Percentiles rank a stretch among this genome's conserved stretches.
Evolutionary conservation across 305 asterid species (phyloP).

Genomic region (Solanum aculeatissimum): DNA sequence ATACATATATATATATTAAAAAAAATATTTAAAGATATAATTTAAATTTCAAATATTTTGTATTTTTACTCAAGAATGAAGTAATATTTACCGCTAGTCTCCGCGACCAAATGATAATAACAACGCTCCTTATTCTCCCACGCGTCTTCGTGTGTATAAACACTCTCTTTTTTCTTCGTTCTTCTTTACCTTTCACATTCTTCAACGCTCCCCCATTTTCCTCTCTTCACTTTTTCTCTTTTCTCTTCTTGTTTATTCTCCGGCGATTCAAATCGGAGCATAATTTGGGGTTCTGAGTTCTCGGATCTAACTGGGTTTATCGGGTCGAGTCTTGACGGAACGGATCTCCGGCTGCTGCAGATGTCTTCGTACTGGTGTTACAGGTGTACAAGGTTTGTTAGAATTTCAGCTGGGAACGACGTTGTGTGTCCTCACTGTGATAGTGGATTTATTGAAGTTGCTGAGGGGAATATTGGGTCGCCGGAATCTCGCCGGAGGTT

Average conservation of each 20-base stretch:
- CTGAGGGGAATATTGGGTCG: constrained; percentile 28
- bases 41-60: too few species aligned
- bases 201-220: not conserved
- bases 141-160: constrained; percentile 6
- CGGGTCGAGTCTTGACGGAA: not conserved
- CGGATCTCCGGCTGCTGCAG: not conserved
- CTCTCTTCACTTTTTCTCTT: not conserved
- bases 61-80: too few species aligned
- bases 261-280: not conserved
- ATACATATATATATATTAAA: too few species aligned
- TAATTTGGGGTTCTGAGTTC: not conserved
- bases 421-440: constrained; percentile 53
- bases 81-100: not conserved
- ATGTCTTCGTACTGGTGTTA: constrained; percentile 53
- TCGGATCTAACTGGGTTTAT: not conserved
- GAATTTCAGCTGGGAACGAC: constrained; percentile 25
- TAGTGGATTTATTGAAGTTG: constrained; percentile 58
- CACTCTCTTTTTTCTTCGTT: not conserved
- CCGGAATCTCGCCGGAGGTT: constrained; percentile 26
- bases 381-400: constrained; percentile 48
- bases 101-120: not conserved
- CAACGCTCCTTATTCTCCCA: not conserved
- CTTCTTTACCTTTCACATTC: not conserved
- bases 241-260: not conserved
- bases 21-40: too few species aligned